Conservation (phyloP, 164 flowering plant species). For the Vitis rupestris region DNA sequence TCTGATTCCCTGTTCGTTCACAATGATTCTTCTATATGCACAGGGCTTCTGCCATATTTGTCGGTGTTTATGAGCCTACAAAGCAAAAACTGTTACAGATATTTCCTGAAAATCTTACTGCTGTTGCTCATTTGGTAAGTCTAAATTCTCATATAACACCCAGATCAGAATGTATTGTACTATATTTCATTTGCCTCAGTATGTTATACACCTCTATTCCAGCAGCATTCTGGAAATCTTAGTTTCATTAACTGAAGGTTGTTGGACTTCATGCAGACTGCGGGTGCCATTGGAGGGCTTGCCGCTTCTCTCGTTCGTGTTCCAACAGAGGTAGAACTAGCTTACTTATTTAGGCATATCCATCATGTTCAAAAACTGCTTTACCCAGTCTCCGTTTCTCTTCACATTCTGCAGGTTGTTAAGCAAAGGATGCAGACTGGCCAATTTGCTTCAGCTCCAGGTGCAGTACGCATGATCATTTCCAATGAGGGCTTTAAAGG, state of each 20-base stretch:
- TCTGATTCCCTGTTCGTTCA: too few species aligned
- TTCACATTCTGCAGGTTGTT: constrained; percentile 44
- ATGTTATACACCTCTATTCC: too few species aligned
- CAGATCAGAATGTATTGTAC: too few species aligned
- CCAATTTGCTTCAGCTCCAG: constrained; percentile 63
- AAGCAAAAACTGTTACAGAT: constrained; percentile 71
- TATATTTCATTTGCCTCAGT: too few species aligned
- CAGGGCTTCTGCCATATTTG: constrained; percentile 93
- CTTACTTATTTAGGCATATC: constrained; percentile 7
- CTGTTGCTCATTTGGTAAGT: constrained; percentile 90
- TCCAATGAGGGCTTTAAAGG: constrained; percentile 70
- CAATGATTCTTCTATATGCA: constrained; percentile 21
- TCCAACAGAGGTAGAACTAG: constrained; percentile 80
- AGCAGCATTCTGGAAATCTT: too few species aligned
- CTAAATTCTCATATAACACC: background rate
- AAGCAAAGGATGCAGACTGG: constrained; percentile 76
- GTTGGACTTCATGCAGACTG: constrained; percentile 49
- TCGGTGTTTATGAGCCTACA: constrained; percentile 93
- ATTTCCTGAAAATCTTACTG: constrained; percentile 83
- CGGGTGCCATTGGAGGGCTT: constrained; percentile 88
- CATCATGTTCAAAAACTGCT: background rate
- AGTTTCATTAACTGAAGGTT: constrained; percentile 2
- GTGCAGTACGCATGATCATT: constrained; percentile 60
- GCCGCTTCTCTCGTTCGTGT: constrained; percentile 95
- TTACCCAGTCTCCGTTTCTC: constrained; percentile 1